These are phyloP conservation scores for Oryza officinalis DNA, from an alignment of 176 grass and related monocot genomes.

Conservation along the genomic window DNA sequence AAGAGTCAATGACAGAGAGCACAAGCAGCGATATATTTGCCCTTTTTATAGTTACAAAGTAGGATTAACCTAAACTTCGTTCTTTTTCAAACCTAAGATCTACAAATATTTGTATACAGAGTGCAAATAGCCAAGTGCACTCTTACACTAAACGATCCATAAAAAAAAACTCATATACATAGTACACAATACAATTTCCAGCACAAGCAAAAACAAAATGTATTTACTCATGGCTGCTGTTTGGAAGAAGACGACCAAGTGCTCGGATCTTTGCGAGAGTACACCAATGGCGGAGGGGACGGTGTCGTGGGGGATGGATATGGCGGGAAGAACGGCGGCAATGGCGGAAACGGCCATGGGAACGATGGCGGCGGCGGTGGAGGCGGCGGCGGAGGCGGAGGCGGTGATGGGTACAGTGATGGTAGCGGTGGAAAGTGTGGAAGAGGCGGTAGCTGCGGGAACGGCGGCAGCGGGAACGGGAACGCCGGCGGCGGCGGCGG, in stretches of 20 bases:
- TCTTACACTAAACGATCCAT: not conserved
- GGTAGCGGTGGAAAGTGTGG: constrained; percentile 42
- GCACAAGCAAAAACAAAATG: not conserved
- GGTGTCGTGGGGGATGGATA: constrained; percentile 34
- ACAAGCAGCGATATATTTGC: not conserved
- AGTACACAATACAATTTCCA: constrained; percentile 1
- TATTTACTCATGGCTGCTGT: constrained; percentile 24
- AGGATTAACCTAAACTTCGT: not conserved
- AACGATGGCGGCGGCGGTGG: constrained; percentile 45
- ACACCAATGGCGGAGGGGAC: constrained; percentile 36
- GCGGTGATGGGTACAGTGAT: constrained; percentile 31
- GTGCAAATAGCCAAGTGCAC: not conserved
- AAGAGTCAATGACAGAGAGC: not conserved
- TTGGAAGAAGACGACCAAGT: constrained; percentile 34
- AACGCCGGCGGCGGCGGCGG: constrained; percentile 17
- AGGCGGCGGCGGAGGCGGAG: constrained; percentile 36
- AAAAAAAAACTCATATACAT: constrained; percentile 9
- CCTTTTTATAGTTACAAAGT: not conserved
- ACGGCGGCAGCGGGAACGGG: constrained; percentile 37
- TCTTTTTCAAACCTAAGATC: not conserved
- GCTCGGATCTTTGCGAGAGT: constrained; percentile 40
- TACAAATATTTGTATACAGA: not conserved
- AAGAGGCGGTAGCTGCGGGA: constrained; percentile 52
- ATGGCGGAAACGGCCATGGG: constrained; percentile 62
- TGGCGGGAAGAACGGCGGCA: constrained; percentile 54